A percentile compares a stretch with the other conserved stretches of the same genome.
phyloP scores from a whole-genome alignment of 2,329 filamentous ascomycete genomes.

The Fusarium pseudograminearum region DNA sequence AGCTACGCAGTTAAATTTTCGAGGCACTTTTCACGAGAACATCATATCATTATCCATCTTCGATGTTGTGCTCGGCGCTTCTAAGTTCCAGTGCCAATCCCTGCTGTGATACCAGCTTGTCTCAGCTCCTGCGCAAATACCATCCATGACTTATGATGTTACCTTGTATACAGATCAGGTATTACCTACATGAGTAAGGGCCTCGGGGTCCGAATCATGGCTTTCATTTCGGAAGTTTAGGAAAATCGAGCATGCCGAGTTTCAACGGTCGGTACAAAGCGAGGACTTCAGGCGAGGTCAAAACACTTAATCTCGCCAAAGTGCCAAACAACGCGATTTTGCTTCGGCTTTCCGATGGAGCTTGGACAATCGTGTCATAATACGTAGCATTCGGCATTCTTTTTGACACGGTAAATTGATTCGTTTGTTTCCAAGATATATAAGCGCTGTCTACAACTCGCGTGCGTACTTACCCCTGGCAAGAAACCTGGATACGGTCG shows the following conservation, averaged over 20 bases:
- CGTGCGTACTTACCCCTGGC: neutral
- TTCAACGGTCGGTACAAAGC: conserved; percentile 12
- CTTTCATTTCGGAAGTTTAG: conserved; percentile 28
- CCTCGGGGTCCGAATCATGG: neutral
- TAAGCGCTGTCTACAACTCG: neutral
- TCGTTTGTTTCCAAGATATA: neutral
- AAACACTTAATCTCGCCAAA: conserved; percentile 38
- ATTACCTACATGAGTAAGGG: neutral
- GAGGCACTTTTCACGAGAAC: neutral
- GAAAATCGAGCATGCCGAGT: conserved; percentile 39
- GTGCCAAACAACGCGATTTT: conserved; percentile 31
- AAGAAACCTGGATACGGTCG: neutral
- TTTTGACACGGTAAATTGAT: neutral
- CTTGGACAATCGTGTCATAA: conserved; percentile 17
- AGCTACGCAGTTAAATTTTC: neutral
- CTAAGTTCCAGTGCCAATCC: neutral
- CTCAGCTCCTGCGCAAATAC: neutral
- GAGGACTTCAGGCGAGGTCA: neutral
- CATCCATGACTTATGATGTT: neutral
- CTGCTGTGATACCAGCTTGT: neutral
- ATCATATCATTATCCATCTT: conserved; percentile 18
- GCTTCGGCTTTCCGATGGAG: conserved; percentile 18
- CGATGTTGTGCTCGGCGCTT: neutral
- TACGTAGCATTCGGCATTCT: neutral
- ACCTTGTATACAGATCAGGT: neutral